Evolutionary conservation across 371 early-diverging fungal genomes (phyloP).

Genomic region (Basidiobolus meristosporus): DNA sequence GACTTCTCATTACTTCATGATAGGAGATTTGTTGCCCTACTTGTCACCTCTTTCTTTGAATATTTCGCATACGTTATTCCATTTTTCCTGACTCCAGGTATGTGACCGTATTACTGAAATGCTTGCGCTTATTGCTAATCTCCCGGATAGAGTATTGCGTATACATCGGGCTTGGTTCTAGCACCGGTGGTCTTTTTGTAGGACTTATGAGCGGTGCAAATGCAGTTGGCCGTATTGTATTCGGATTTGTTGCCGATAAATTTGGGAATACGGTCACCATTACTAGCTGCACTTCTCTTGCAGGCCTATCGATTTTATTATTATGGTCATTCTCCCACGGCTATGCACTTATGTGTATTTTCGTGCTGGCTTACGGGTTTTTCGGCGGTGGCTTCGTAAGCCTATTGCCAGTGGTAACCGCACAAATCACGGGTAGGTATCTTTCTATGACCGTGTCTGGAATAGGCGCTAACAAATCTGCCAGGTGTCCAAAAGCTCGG

Average conservation of each 20-base stretch:
- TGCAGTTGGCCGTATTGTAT: conserved; percentile 23
- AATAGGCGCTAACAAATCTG: conserved; percentile 13
- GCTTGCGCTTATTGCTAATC: background rate
- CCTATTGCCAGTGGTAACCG: conserved; percentile 19
- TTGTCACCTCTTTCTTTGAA: too few species aligned
- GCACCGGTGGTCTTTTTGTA: conserved; percentile 21
- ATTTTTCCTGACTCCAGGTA: too few species aligned
- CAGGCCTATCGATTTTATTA: conserved; percentile 22
- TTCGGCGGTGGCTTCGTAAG: conserved; percentile 32
- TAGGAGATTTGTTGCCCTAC: too few species aligned
- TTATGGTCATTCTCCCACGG: conserved; percentile 32
- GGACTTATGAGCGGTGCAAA: conserved; percentile 28
- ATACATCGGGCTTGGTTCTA: conserved; percentile 12
- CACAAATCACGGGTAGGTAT: conserved; percentile 17
- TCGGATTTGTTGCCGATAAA: conserved; percentile 23
- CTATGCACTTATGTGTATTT: conserved; percentile 18
- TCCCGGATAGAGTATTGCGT: conserved; percentile 10
- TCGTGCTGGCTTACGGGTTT: conserved; percentile 33
- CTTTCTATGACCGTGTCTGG: conserved; percentile 9
- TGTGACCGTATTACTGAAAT: too few species aligned
- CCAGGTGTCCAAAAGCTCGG: conserved; percentile 19
- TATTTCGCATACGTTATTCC: too few species aligned
- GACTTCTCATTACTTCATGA: too few species aligned
- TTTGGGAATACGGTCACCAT: conserved; percentile 35
- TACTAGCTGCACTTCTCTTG: conserved; percentile 15